phyloP scores from a whole-genome alignment of 176 grass and related monocot genomes.

The Raddia guianensis region DNA sequence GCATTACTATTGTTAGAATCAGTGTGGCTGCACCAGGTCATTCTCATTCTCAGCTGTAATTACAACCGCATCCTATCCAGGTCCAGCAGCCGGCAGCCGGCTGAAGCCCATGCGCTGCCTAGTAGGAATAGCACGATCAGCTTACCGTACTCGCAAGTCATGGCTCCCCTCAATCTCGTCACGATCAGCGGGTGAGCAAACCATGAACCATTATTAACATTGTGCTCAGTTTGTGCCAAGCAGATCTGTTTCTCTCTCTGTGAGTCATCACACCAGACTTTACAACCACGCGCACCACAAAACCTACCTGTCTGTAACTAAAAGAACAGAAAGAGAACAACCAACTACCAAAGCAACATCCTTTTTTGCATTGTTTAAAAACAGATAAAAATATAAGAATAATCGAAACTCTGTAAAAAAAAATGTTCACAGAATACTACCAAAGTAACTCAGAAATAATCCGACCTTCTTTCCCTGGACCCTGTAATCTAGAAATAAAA shows the following conservation, averaged over 20 bases:
- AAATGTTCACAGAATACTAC: neutral
- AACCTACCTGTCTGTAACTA: slow-evolving; percentile 42
- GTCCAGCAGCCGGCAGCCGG: neutral
- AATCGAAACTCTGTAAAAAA: neutral
- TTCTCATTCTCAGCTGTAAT: neutral
- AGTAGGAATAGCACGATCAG: neutral
- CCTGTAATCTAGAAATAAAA: neutral
- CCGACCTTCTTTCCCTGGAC: neutral
- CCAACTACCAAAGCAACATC: slow-evolving; percentile 32
- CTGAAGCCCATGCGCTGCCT: neutral
- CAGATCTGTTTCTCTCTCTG: slow-evolving; percentile 2
- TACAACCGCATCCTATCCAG: neutral
- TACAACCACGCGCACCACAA: slow-evolving; percentile 49
- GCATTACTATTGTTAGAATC: neutral
- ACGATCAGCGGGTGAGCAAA: neutral
- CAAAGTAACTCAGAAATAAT: neutral
- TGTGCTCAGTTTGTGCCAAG: neutral
- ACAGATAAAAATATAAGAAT: neutral
- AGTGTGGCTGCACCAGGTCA: neutral
- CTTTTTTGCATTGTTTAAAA: neutral
- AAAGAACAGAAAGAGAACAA: slow-evolving; percentile 39
- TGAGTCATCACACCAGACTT: slow-evolving; percentile 4
- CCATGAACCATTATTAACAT: neutral
- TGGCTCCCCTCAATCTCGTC: neutral
- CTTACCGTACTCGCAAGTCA: neutral